A percentile compares a stretch with the other conserved stretches of the same genome.
Evolutionary conservation across 129 eudicot species (phyloP).

Genomic region (Flaveria ramosissima): DNA sequence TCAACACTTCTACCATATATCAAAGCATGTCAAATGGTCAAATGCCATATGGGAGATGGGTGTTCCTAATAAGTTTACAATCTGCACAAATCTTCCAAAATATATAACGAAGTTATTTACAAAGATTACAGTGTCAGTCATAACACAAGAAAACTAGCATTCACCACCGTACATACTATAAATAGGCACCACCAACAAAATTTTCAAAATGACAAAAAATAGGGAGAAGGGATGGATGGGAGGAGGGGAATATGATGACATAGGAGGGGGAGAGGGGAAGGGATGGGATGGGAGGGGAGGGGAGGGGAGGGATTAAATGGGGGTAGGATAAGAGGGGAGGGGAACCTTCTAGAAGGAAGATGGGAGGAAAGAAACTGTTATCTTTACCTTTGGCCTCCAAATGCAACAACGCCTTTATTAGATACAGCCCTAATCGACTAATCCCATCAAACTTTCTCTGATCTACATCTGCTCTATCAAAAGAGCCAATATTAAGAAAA

Average conservation of each 20-base stretch:
- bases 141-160: conserved; percentile 19
- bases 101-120: neutral
- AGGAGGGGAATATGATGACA: neutral
- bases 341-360: conserved; percentile 31
- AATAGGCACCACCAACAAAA: conserved; percentile 7
- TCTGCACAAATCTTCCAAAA: neutral
- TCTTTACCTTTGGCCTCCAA: conserved; percentile 42
- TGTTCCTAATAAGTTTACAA: neutral
- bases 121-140: neutral
- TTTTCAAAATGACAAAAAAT: conserved; percentile 2
- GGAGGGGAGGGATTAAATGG: neutral
- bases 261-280: neutral
- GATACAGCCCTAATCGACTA: conserved; percentile 42
- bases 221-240: neutral
- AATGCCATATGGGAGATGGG: neutral
- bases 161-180: conserved; percentile 3
- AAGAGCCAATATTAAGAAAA: conserved; percentile 34
- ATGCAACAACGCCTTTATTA: conserved; percentile 28
- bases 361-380: conserved; percentile 30
- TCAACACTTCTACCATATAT: neutral
- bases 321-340: conserved; percentile 15
- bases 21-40: neutral
- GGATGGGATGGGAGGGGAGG: neutral
- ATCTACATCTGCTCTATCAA: conserved; percentile 50
- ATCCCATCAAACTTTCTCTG: conserved; percentile 33